A percentile compares a stretch with the other conserved stretches of the same genome.
phyloP scores from a whole-genome alignment of 768 basidiomycete species.

The Mycena albidolilacea region DNA sequence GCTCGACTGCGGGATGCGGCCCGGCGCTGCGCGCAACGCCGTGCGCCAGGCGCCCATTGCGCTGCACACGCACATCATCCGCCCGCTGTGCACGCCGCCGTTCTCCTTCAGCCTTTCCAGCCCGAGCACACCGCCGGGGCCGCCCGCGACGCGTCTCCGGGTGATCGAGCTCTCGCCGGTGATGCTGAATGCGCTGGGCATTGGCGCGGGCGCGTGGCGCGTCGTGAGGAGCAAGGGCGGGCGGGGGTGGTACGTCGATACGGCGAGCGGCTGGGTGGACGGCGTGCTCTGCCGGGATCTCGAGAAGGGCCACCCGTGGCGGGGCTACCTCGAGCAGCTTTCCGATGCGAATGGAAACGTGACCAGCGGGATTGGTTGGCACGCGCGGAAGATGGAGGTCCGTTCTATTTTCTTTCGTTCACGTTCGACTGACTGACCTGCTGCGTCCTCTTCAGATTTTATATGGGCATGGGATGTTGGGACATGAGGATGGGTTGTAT shows the following conservation, averaged over 20 bases:
- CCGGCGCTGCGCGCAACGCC: constrained; percentile 54
- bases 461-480: constrained; percentile 91
- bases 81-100: constrained; percentile 85
- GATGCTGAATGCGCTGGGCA: constrained; percentile 80
- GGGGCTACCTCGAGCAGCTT: constrained; percentile 79
- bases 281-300: constrained; percentile 74
- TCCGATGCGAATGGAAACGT: constrained; percentile 90
- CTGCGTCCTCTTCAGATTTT: constrained; percentile 67
- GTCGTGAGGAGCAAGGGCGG: constrained; percentile 94
- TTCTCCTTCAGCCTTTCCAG: constrained; percentile 72
- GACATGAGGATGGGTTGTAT: constrained; percentile 93
- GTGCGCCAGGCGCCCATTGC: constrained; percentile 81
- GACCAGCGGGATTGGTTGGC: constrained; percentile 95
- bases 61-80: constrained; percentile 83
- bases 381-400: constrained; percentile 97
- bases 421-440: constrained; percentile 25
- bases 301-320: constrained; percentile 72
- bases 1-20: constrained; percentile 69
- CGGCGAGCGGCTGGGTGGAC: constrained; percentile 86
- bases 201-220: constrained; percentile 89
- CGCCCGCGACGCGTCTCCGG: constrained; percentile 81
- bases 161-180: constrained; percentile 88
- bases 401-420: constrained; percentile 45
- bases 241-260: constrained; percentile 95
- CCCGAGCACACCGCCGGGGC: constrained; percentile 48